Evolutionary conservation across 2,329 filamentous ascomycete genomes (phyloP), one percentile per base, ranked within the genome.

Genomic region (Phaeosphaeria sp.): DNA sequence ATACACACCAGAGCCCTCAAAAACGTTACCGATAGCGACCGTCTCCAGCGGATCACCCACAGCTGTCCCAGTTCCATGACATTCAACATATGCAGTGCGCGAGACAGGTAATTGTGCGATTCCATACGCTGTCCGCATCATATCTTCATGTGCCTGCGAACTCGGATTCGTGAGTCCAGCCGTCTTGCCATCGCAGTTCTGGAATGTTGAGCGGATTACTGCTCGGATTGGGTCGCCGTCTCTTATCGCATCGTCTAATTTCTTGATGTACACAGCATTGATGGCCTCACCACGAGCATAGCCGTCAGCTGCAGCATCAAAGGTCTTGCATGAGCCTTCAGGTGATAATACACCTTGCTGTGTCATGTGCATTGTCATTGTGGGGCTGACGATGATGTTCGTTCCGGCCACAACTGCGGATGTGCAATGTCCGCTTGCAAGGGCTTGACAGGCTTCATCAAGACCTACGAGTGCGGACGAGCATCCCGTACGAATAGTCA

Each of bases 91-190:
- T 8, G 48, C 36, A 2, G 58, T 62, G 44, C 21, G 21, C 21
- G 22, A 25, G 6, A 44, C 18, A 44, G 9, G 18, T 3, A 44
- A 21, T 33, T 33, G n/a, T 6, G 46, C 27, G 15, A 22, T 40
- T 22, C 22, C 1, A 27, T 68, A 66, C 1, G 53, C 51, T 17
- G n/a, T 30, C 6, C 64, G 43, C 1, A 69, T 67, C 27, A 68
- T 7, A 0, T 24, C 45, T 27, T 55, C 71, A 47, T 82, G 80
- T 0, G 77, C 71, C 83, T 65, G 86, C 82, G 72, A 0, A 79
- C 82, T 84, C 0, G 86, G 86, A 62, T 82, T 75, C 0, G 84
- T 86, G 50, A 87, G 30, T 6, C 45, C 45, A 9, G 22, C 25
- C 6, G 22, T 48, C 15, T 25, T 17, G 6, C 45, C 45, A 7